Base-by-base conservation (phyloP, 2,329 filamentous ascomycete genomes). In the Scleromitrula shiraiana region DNA sequence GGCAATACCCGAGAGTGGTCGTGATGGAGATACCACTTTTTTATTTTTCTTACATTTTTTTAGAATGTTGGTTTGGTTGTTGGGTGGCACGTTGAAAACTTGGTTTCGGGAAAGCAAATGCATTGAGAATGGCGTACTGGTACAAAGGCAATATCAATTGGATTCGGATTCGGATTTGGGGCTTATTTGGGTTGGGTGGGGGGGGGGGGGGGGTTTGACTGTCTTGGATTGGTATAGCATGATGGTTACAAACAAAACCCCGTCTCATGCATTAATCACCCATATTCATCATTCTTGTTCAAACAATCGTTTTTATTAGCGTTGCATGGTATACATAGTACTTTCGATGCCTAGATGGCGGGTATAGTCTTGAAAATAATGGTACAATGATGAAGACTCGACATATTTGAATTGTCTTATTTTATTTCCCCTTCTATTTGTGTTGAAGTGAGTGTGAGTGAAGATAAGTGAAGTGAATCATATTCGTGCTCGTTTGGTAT, bases 101-200 rank as follows among this genome's bases (percentile, higher is more conserved):
- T 36, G n/a, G 33, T 17, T 36, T 36, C 19, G 8, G 33, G n/a
- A 17, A 36, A 17, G n/a, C 15, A 36, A 36, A 17, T 6, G n/a
- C n/a, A 17, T 36, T 36, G 33, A n/a, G n/a, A 17, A 41, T 27
- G 51, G 50, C 35, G 46, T 53, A 36, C 33, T 36, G 29, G 39
- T 41, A 46, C 44, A 53, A n/a, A 41, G 40, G 46, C 46, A 43
- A 43, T 49, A 43, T 49, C 39, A 37, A 43, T 49, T 49, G 41
- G 46, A 32, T 37, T 49, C 44, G 46, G 46, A 26, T n/a, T n/a
- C n/a, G n/a, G n/a, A n/a, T n/a, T n/a, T n/a, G n/a, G n/a, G n/a
- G n/a, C n/a, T n/a, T n/a, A n/a, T n/a, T n/a, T n/a, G n/a, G n/a
- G n/a, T n/a, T 49, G 41, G 35, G 10, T 22, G 39, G 38, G 26